Evolutionary conservation across 2,329 filamentous ascomycete genomes (phyloP).

Genomic region (Endoconidiophora polonica): DNA sequence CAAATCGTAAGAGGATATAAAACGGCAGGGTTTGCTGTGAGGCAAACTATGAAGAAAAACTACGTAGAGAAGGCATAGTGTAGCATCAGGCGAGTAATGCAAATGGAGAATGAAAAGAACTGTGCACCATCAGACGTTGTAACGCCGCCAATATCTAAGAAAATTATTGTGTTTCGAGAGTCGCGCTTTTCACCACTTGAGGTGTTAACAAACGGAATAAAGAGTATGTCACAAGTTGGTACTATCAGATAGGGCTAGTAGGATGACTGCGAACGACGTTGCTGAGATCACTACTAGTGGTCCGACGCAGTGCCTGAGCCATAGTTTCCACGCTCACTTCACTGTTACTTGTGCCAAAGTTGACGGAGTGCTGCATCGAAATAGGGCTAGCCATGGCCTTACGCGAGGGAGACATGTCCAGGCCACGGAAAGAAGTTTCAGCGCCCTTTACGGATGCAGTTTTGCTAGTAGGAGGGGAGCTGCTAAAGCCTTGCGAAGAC

Average conservation of each 20-base stretch:
- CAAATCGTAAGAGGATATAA: neutral
- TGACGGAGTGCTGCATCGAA: conserved; percentile 28
- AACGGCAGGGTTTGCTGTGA: neutral
- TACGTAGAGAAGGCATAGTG: neutral
- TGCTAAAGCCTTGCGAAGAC: conserved; percentile 42
- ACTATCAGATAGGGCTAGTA: conserved; percentile 36
- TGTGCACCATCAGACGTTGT: no score
- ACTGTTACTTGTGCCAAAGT: conserved; percentile 27
- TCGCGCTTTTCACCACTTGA: no score
- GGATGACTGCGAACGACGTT: conserved; percentile 35
- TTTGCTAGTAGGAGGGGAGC: conserved; percentile 54
- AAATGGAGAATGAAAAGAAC: neutral
- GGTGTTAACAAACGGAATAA: no score
- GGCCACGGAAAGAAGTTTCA: conserved; percentile 23
- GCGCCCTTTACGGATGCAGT: conserved; percentile 48
- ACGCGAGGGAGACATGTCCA: conserved; percentile 51
- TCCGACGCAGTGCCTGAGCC: conserved; percentile 73
- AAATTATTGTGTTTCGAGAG: no score
- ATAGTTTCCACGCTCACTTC: conserved; percentile 88
- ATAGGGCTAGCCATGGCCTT: conserved; percentile 48
- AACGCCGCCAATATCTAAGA: no score
- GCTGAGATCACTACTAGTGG: conserved; percentile 64
- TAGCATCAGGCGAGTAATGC: neutral
- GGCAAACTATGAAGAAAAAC: neutral
- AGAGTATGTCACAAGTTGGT: no score